Base-by-base conservation (phyloP, 75 land plant species). In the Pseudotsuga menziesii region DNA sequence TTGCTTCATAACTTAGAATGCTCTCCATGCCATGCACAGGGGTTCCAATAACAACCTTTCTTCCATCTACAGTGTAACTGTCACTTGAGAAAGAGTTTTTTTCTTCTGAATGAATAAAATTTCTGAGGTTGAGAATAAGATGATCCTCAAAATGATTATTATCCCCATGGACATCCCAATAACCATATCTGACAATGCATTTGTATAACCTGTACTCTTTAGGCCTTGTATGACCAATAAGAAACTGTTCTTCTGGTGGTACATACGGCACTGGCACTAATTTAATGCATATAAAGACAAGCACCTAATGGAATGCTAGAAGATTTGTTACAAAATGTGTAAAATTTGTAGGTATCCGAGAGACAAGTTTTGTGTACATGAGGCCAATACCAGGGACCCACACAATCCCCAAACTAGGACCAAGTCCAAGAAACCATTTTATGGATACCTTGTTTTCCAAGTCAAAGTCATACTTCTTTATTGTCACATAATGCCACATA, bases 241-340 rank as follows among this genome's bases (percentile, higher is more conserved):
- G 78, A 61, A 84, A 85, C n/a, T 87, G 81, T 61, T 78, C 78
- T 1, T 69, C 82, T 52, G 61, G 83, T 23, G 85, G 83, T 1
- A 91, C 86, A 36, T 74, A 69, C 5, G 84, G 81, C 58, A 82
- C 86, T 7, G 93, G 84, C 12, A 82, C 20, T 55, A 85, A 86
- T 78, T 85, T 88, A 78, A 88, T 78, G 70, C 80, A 88, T 27
- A 91, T 88, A 69, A 88, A 91, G 4, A 91, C 80, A 23, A 91
- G 72, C 17, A 84, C 82, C 32, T 83, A 83, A 79, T 91, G 90
- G 58, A 88, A 82, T 39, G 93, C 86, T 13, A 90, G 90, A 5
- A 91, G 81, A 78, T n/a, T 91, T 41, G 90, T 86, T 59, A 91
- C 74, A 61, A 91, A 91, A 63, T 88, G 93, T 54, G 84, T 79